Conservation (phyloP, 192 early-diverging fungal species). For the Entomortierella beljakovae region DNA sequence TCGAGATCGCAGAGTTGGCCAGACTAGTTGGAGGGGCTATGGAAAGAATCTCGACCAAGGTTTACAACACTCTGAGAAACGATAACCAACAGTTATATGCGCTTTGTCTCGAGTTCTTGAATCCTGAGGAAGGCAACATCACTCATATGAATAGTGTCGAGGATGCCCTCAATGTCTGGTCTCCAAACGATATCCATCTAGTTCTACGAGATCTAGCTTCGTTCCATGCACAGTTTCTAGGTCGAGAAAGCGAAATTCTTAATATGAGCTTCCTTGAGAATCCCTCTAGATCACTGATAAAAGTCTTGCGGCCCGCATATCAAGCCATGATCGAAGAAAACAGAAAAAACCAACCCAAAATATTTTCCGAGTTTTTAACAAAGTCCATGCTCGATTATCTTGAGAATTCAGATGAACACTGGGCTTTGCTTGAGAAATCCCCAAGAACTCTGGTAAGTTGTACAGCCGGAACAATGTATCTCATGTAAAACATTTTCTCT, state of each 20-base stretch:
- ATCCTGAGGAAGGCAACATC: conserved; percentile 29
- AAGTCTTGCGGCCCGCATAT: conserved; percentile 31
- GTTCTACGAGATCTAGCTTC: conserved; percentile 33
- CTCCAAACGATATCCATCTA: conserved; percentile 34
- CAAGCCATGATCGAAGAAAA: conserved; percentile 44
- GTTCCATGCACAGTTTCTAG: conserved; percentile 49
- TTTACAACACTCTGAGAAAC: conserved; percentile 52
- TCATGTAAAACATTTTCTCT: neutral
- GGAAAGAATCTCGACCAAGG: conserved; percentile 43
- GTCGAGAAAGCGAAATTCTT: conserved; percentile 19
- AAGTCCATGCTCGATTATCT: conserved; percentile 38
- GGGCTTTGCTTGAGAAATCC: conserved; percentile 27
- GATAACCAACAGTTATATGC: conserved; percentile 45
- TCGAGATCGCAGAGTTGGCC: conserved; percentile 42
- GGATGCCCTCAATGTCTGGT: conserved; percentile 17
- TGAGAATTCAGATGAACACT: conserved; percentile 35
- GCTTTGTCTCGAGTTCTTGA: conserved; percentile 44
- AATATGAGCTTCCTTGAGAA: conserved; percentile 47
- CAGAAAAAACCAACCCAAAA: conserved; percentile 18
- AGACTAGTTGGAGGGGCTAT: conserved; percentile 42
- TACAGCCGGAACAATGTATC: neutral
- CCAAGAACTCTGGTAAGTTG: conserved; percentile 46
- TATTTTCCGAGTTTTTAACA: conserved; percentile 29
- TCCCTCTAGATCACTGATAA: conserved; percentile 35
- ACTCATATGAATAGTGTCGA: conserved; percentile 52